These are phyloP conservation scores for Cytospora mali DNA, from an alignment of 2,329 filamentous ascomycete genomes.

Conservation along the genomic window DNA sequence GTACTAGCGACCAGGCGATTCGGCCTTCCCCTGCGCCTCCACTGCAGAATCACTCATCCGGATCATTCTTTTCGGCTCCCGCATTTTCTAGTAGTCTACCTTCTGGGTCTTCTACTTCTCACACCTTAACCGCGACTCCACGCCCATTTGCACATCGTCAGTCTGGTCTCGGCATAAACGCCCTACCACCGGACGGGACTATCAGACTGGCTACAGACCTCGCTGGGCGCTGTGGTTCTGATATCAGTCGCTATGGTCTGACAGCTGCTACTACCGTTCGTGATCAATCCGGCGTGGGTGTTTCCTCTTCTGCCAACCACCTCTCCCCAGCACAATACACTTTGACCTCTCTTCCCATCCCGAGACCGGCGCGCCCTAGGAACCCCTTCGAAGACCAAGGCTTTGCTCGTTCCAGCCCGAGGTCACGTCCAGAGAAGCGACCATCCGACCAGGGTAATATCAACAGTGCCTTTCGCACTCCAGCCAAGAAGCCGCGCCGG, in stretches of 20 bases:
- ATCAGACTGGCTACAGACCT: slow-evolving; percentile 27
- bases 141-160: slow-evolving; percentile 8
- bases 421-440: slow-evolving; percentile 35
- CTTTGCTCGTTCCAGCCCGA: slow-evolving; percentile 14
- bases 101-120: not conserved
- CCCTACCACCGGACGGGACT: slow-evolving; percentile 25
- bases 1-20: slow-evolving; percentile 13
- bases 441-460: slow-evolving; percentile 33
- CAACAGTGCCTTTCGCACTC: slow-evolving; percentile 20
- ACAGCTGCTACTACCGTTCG: slow-evolving; percentile 32
- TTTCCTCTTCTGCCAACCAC: slow-evolving; percentile 24
- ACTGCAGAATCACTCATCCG: not conserved
- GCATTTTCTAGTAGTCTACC: not conserved
- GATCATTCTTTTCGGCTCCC: slow-evolving; percentile 1
- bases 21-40: slow-evolving; percentile 4
- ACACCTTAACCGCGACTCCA: slow-evolving; percentile 12
- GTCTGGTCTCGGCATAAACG: not conserved
- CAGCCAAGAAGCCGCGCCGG: slow-evolving; percentile 51
- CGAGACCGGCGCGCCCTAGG: slow-evolving; percentile 33
- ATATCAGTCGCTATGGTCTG: slow-evolving; percentile 38
- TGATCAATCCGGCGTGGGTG: slow-evolving; percentile 29
- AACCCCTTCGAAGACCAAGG: slow-evolving; percentile 20
- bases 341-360: slow-evolving; percentile 33
- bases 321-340: slow-evolving; percentile 2
- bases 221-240: slow-evolving; percentile 29